Base-by-base conservation (phyloP, 2,329 filamentous ascomycete species). In the Sporothrix inflata region DNA sequence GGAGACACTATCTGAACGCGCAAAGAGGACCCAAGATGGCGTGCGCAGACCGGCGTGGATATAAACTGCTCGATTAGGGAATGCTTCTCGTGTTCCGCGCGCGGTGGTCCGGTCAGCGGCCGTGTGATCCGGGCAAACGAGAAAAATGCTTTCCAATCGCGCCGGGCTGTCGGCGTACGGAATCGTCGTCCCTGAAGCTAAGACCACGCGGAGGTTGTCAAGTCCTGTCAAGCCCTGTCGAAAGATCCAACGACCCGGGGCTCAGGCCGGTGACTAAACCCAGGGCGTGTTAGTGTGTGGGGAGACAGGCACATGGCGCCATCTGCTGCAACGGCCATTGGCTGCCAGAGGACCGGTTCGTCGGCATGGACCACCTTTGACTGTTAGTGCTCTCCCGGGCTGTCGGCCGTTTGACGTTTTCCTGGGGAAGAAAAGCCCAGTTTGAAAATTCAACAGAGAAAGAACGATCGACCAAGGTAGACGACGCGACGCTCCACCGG, bases 1-100 rank as follows among this genome's bases (percentile, higher is more conserved):
- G 30, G 24, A 30, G 24, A 30, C 3, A 55, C 53, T 55, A 30
- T 34, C 45, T n/a, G 21, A 69, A 69, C 51, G 51, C 53, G 51
- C 51, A 60, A 70, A 60, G 34, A 42, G 16, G 45, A 14, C 9
- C 68, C 68, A 70, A 24, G 38, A 70, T 70, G 68, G 68, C 68
- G 68, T 70, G 68, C 68, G 68, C 38, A 30, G 27, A n/a, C 34
- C 55, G 55, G 55, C 55, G 49, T 49, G 38, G 24, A 60, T 61
- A 45, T 38, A 69, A 69, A 21, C 11, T 38, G 11, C 67, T 21
- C 21, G 49, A 21, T 34, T 55, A 27, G 45, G 30, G 47, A 16
- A 55, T 34, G 12, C 12, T 30, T 16, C 24, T 24, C 24, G 24
- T 55, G 53, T 30, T 30, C 24, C 16, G 53, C 24, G 19, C 24